phyloP scores from a whole-genome alignment of 2,329 filamentous ascomycete genomes.

The Lachnellula arida region DNA sequence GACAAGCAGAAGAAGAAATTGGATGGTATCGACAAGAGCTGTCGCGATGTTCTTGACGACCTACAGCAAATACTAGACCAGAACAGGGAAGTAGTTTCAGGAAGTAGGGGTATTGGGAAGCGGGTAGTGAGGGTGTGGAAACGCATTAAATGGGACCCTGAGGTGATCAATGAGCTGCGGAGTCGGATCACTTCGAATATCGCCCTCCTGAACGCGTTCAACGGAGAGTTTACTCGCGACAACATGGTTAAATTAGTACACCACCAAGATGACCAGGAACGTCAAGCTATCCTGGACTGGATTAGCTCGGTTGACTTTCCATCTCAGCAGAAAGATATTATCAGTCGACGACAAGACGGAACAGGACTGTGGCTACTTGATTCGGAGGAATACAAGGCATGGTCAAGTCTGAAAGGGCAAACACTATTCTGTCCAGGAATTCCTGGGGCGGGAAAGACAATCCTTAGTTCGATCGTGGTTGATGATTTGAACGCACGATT shows the following conservation, averaged over 20 bases:
- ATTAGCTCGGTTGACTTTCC: constrained; percentile 34
- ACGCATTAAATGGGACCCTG: constrained; percentile 25
- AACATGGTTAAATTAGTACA: constrained; percentile 8
- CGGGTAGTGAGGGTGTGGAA: constrained; percentile 24
- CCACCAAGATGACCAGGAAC: constrained; percentile 7
- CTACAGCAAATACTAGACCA: constrained; percentile 11
- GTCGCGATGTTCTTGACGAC: constrained; percentile 15
- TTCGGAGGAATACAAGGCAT: constrained; percentile 7
- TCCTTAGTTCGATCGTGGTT: constrained; percentile 39
- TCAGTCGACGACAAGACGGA: constrained; percentile 33
- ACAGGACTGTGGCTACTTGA: constrained; percentile 14
- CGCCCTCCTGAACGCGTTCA: constrained; percentile 16
- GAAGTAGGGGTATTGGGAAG: constrained; percentile 2
- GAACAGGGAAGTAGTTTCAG: constrained; percentile 10
- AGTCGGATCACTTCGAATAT: constrained; percentile 28
- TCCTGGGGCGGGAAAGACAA: constrained; percentile 46
- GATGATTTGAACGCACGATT: constrained; percentile 34
- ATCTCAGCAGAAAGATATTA: constrained; percentile 37
- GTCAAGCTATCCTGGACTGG: constrained; percentile 34
- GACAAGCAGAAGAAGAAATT: constrained; percentile 19
- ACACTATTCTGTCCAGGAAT: constrained; percentile 15
- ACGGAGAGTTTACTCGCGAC: constrained; percentile 2
- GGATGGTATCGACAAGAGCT: constrained; percentile 14
- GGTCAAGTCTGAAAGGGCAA: constrained; percentile 1
- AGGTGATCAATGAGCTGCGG: constrained; percentile 23